Evolutionary conservation across 1,284 basidiomycete species (phyloP).

Genomic region (Naganishia cerealis): DNA sequence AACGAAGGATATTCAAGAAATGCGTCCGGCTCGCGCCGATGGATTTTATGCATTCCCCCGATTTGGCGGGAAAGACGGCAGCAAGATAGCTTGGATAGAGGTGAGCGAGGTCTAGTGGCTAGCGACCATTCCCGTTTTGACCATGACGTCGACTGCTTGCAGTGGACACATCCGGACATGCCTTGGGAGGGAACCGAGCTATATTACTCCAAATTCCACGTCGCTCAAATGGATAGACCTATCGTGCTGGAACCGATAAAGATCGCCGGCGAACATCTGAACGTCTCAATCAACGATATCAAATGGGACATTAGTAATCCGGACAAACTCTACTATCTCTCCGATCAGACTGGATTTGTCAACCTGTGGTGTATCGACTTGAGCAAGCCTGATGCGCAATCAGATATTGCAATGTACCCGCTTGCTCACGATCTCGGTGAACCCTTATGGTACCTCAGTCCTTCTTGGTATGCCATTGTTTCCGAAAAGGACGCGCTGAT

Average conservation of each 20-base stretch:
- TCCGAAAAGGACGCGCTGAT: slow-evolving; percentile 35
- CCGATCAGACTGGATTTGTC: slow-evolving; percentile 45
- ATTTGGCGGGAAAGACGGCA: slow-evolving; percentile 36
- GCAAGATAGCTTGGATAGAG: slow-evolving; percentile 47
- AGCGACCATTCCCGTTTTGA: neutral
- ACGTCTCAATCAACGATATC: slow-evolving; percentile 26
- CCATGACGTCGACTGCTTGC: neutral
- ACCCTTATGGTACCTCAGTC: slow-evolving; percentile 43
- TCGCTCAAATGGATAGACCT: neutral
- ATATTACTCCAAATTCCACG: slow-evolving; percentile 40
- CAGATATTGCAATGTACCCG: slow-evolving; percentile 34
- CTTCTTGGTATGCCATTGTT: slow-evolving; percentile 39
- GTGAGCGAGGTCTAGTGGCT: slow-evolving; percentile 6
- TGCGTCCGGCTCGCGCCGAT: slow-evolving; percentile 36
- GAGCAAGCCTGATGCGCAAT: slow-evolving; percentile 7
- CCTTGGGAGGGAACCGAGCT: slow-evolving; percentile 52
- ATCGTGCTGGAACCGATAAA: slow-evolving; percentile 7
- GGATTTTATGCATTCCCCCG: slow-evolving; percentile 50
- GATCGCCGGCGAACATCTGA: slow-evolving; percentile 29
- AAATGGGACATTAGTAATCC: slow-evolving; percentile 23
- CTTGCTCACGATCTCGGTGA: slow-evolving; percentile 32
- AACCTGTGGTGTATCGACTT: slow-evolving; percentile 32
- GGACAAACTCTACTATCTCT: slow-evolving; percentile 46
- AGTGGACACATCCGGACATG: slow-evolving; percentile 55
- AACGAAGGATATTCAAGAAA: slow-evolving; percentile 25